Conservation (phyloP, 2,329 filamentous ascomycete species). For the Nemania diffusa region DNA sequence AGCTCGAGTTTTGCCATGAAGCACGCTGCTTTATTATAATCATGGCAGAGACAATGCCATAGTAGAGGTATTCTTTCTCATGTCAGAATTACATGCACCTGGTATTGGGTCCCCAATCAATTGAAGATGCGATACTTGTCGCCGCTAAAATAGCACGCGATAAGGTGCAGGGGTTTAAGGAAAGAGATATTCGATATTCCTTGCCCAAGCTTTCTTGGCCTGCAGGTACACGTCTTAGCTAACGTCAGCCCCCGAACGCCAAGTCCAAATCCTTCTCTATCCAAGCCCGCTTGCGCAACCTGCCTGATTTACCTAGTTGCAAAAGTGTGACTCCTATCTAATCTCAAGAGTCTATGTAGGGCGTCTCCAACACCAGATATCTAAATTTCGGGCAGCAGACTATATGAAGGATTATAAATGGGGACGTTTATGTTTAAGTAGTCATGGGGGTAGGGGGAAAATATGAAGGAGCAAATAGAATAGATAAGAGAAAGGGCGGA, state of each 20-base stretch:
- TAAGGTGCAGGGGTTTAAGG: background rate
- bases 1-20: background rate
- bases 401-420: background rate
- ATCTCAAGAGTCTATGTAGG: constrained; percentile 6
- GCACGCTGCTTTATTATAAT: background rate
- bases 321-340: constrained; percentile 2
- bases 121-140: background rate
- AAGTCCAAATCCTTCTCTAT: constrained; percentile 1
- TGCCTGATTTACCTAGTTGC: background rate
- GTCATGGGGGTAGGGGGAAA: background rate
- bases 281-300: background rate
- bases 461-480: background rate
- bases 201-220: background rate
- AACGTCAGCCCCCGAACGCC: constrained; percentile 15
- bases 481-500: background rate
- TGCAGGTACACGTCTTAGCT: background rate
- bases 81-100: background rate
- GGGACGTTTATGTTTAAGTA: background rate
- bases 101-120: background rate
- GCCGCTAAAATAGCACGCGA: background rate
- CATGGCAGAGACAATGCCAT: background rate
- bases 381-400: background rate
- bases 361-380: background rate
- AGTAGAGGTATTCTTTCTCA: background rate
- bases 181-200: background rate